Base-by-base conservation (phyloP, 2,329 filamentous ascomycete genomes). In the Ophiostoma sp. region DNA sequence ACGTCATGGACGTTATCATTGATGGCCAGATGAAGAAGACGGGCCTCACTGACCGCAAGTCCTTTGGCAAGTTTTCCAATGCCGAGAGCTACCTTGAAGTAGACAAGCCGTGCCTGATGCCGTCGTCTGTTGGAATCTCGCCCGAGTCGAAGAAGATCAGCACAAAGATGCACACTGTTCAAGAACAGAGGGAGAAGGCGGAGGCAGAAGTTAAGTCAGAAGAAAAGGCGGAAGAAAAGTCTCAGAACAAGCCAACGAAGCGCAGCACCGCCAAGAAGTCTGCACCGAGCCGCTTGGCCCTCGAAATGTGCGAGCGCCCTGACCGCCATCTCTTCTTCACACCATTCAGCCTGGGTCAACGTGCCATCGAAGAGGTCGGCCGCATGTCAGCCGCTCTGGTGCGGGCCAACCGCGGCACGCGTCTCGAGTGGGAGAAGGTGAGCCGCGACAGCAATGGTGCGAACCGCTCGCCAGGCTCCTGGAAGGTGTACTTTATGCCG, bases 261-360 rank as follows among this genome's bases (percentile, higher is more conserved):
- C 55, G 55, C 27, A 60, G n/a, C 11, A 14, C 58, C 4, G 38
- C 3, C 4, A 58, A 9, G 42, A 44, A 6, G 7, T 44, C 42
- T 6, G 11, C 47, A 49, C 12, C 16, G 47, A n/a, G 16, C 38
- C 0, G 38, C 8, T 2, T n/a, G 5, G 12, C 40, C 65, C 63
- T 73, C 73, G 5, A 14, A 4, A 55, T 69, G 5, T 86, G 84
- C 72, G 74, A 78, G 2, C 73, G 75, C 3, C 81, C 81, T 1
- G 75, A 81, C 14, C 76, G 81, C 12, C 81, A 84, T 69, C 76
- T 87, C 2, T 87, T 85, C 74, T 82, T 81, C 74, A 82, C 83
- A 65, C 76, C 78, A 0, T 85, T 84, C 58, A 82, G 78, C 0
- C 75, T 86, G 4, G 77, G 77, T 14, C 71, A 72, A 52, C 74